A percentile compares a stretch with the other conserved stretches of the same genome.
These are phyloP conservation scores for Penstemon eatonii DNA, from an alignment of 257 asterid species.

Conservation along the genomic window DNA sequence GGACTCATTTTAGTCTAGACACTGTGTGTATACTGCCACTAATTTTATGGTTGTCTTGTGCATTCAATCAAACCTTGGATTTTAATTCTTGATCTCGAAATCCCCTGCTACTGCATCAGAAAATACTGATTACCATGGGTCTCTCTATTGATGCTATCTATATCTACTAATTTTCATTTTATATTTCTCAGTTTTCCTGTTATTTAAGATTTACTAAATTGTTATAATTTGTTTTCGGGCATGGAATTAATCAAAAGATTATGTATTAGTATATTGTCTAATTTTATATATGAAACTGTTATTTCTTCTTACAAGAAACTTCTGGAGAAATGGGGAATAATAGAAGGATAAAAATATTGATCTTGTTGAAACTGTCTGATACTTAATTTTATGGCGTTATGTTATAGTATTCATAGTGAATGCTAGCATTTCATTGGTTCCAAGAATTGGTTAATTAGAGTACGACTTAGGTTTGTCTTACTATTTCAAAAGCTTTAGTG, in stretches of 20 bases:
- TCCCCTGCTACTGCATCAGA: conserved; percentile 10
- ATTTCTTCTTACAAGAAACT: background rate
- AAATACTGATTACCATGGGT: conserved; percentile 13
- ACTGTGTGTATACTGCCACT: too few species aligned
- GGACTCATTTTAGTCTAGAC: too few species aligned
- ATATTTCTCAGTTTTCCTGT: conserved; percentile 8
- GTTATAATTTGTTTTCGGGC: conserved; percentile 8
- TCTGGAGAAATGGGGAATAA: conserved; percentile 2
- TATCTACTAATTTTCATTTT: background rate
- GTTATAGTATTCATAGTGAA: background rate
- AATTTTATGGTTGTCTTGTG: background rate
- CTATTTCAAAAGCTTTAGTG: background rate
- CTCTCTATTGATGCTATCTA: background rate
- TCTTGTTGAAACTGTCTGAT: background rate
- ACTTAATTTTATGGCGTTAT: background rate
- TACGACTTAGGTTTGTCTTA: background rate
- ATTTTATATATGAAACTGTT: background rate
- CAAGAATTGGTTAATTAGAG: background rate
- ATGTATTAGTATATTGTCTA: background rate
- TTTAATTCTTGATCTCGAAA: conserved; percentile 7
- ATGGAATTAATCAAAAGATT: background rate
- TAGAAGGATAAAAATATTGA: background rate
- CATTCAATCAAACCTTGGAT: conserved; percentile 27
- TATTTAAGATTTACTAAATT: conserved; percentile 1
- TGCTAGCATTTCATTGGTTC: conserved; percentile 7